Evolutionary conservation across 768 basidiomycete genomes (phyloP), one percentile per base, ranked within the genome.

Genomic region (Amanita pallidorosea): DNA sequence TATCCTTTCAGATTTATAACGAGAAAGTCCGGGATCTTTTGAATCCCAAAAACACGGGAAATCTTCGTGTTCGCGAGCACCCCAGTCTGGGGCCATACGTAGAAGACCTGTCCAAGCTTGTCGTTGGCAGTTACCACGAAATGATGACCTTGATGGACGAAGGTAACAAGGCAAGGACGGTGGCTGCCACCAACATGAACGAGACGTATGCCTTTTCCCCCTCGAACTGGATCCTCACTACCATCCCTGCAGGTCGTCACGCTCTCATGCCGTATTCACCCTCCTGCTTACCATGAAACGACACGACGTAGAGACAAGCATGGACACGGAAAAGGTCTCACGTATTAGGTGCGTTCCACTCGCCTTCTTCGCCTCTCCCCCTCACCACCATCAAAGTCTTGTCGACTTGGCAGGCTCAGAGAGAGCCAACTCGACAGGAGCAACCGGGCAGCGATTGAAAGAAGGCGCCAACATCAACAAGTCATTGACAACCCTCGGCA

Each of bases 61-160:
- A 96, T 63, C 78, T 99, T 48, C 83, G 92, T 62, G 96, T 99
- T 53, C 85, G 96, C 59, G 96, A 99, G 68, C 96, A 98, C 63
- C 96, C 96, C 12, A 90, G 81, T 65, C 68, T 91, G 47, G 93
- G 93, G 5, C 95, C 96, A n/a, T 99, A 99, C 64, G 96, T 99
- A 47, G 96, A 99, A 69, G 92, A 95, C 70, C 74, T 99, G 52
- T 92, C 90, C 60, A 91, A 91, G 67, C 80, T 98, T 49, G 85
- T 85, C 25, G 96, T 98, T 41, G 83, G 79, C 62, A 86, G 75
- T 65, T 98, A 94, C 63, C 80, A 88, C 27, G 95, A 96, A 64
- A 96, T 99, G 87, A 95, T 96, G 87, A 91, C 85, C 5, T 84
- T 99, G 63, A 98, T 98, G 95, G 95, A 99, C 70, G 95, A 99